Percentiles rank a stretch among this genome's conserved stretches.
phyloP scores from a whole-genome alignment of 129 eudicot species.

The Flaveria sonorensis region DNA sequence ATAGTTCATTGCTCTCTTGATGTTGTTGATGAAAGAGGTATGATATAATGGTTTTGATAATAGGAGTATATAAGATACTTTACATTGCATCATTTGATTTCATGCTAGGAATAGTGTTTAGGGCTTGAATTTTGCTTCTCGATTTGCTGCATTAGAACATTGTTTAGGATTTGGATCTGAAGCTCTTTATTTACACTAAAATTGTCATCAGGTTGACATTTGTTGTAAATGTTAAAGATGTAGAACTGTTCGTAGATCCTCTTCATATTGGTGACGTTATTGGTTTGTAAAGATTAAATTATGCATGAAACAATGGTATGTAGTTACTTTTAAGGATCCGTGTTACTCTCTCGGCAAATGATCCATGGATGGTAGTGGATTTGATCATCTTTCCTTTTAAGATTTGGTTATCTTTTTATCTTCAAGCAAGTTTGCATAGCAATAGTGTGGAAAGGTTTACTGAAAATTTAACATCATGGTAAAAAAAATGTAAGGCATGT shows the following conservation, averaged over 20 bases:
- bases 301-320: not conserved
- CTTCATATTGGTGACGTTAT: not conserved
- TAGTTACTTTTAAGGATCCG: not conserved
- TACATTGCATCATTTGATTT: constrained; percentile 9
- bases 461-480: not conserved
- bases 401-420: not conserved
- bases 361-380: not conserved
- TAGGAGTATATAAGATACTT: not conserved
- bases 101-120: constrained; percentile 12
- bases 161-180: constrained; percentile 13
- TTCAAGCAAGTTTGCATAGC: not conserved
- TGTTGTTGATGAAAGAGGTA: constrained; percentile 97
- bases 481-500: not conserved
- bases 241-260: no score
- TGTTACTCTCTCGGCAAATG: not conserved
- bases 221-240: no score
- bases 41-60: not conserved
- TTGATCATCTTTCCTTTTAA: not conserved
- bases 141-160: not conserved
- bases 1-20: constrained; percentile 99
- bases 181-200: not conserved
- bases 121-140: constrained; percentile 1
- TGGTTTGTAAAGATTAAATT: not conserved
- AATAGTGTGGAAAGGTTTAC: not conserved
- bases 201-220: constrained; percentile 6